phyloP scores from a whole-genome alignment of 768 basidiomycete genomes.

The Lactarius sp. region DNA sequence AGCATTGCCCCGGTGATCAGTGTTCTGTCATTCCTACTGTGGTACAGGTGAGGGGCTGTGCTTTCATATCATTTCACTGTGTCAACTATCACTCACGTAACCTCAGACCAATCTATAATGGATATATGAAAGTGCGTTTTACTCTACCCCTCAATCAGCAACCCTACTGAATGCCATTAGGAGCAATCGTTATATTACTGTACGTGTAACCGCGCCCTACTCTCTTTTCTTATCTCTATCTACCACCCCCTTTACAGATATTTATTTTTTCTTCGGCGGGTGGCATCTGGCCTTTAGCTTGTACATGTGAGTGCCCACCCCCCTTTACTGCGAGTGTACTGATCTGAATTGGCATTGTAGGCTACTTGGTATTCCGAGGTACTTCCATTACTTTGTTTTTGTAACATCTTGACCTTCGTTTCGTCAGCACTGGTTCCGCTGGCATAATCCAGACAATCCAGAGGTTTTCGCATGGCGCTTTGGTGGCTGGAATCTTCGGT shows the following conservation, averaged over 20 bases:
- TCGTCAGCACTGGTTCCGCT: conserved; percentile 82
- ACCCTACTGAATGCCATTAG: conserved; percentile 39
- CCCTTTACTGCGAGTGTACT: conserved; percentile 15
- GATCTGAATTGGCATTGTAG: conserved; percentile 39
- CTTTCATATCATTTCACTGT: conserved; percentile 8
- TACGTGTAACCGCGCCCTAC: conserved; percentile 37
- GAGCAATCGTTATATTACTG: conserved; percentile 94
- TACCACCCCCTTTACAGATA: conserved; percentile 45
- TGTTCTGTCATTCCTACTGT: conserved; percentile 78
- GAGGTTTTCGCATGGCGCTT: conserved; percentile 63
- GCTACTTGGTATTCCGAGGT: conserved; percentile 92
- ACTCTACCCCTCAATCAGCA: conserved; percentile 6
- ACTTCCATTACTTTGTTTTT: conserved; percentile 25
- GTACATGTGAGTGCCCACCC: conserved; percentile 63
- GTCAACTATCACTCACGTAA: conserved; percentile 20
- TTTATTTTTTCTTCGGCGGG: conserved; percentile 95
- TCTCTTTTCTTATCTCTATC: conserved; percentile 23
- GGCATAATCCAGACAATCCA: conserved; percentile 91
- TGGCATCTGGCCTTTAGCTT: conserved; percentile 91
- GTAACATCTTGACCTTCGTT: neutral
- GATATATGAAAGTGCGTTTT: conserved; percentile 82
- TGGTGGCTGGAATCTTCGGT: conserved; percentile 79
- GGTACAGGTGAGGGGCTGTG: conserved; percentile 72
- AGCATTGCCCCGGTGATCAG: conserved; percentile 81
- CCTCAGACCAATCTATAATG: conserved; percentile 88